phyloP scores from a whole-genome alignment of 108 stramenopile genomes.

The Ochromonas danica region DNA sequence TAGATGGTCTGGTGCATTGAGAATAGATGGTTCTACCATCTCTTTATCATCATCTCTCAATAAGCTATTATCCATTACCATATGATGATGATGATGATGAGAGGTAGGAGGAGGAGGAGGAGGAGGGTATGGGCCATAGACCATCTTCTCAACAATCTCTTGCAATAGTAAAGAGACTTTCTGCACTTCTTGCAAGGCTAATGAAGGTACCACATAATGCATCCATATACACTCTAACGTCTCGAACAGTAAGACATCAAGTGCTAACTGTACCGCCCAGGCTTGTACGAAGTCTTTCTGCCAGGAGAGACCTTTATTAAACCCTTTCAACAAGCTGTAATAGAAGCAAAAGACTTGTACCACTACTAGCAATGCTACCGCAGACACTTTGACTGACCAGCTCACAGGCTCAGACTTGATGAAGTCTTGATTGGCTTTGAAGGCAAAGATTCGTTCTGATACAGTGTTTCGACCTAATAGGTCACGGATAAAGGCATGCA shows the following conservation, averaged over 20 bases:
- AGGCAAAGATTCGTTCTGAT: not conserved
- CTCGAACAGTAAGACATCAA: not conserved
- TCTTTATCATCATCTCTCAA: too few species aligned
- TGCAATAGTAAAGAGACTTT: too few species aligned
- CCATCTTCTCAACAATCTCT: too few species aligned
- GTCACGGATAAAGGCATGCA: conserved; percentile 1
- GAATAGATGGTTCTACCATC: too few species aligned
- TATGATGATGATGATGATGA: too few species aligned
- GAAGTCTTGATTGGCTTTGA: conserved; percentile 12
- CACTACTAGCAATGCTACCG: not conserved
- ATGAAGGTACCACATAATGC: not conserved
- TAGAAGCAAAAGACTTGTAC: not conserved
- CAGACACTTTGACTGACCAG: not conserved
- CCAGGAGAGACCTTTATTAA: not conserved
- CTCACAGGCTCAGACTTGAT: not conserved
- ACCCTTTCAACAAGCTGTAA: not conserved
- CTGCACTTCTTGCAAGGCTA: not conserved
- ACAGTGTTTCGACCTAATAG: not conserved
- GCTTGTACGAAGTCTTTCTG: not conserved
- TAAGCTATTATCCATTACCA: too few species aligned
- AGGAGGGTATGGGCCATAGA: too few species aligned
- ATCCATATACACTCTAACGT: conserved; percentile 4
- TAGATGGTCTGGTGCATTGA: not conserved
- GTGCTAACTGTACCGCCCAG: not conserved
- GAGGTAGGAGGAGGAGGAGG: too few species aligned